Conservation (phyloP, 2,329 filamentous ascomycete genomes). For the Acephala macrosclerotiorum region DNA sequence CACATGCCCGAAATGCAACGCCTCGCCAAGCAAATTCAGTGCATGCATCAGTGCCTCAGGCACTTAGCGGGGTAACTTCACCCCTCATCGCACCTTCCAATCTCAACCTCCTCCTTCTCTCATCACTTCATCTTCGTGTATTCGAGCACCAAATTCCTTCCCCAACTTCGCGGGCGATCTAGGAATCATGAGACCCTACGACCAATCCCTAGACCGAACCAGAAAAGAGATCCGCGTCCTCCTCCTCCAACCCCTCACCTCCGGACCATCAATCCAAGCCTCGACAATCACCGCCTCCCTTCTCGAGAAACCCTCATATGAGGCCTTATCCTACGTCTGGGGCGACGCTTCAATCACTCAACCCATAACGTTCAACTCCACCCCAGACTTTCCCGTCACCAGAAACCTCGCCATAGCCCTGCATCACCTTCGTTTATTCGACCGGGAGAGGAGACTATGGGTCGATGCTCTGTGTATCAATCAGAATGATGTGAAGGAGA, state of each 20-base stretch:
- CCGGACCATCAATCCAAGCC: conserved; percentile 1
- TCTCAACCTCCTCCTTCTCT: no score
- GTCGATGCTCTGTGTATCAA: conserved; percentile 22
- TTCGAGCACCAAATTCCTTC: no score
- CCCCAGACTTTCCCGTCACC: conserved; percentile 16
- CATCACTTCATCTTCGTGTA: no score
- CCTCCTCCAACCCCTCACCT: conserved; percentile 5
- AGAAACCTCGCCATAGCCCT: conserved; percentile 12
- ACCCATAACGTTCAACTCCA: conserved; percentile 12
- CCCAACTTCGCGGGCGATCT: no score
- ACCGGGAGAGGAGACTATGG: conserved; percentile 15
- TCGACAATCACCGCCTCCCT: conserved; percentile 12
- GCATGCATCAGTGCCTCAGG: no score
- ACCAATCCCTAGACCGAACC: background rate
- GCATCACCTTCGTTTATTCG: background rate
- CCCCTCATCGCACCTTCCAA: no score
- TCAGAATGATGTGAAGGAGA: background rate
- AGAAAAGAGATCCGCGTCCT: conserved; percentile 7
- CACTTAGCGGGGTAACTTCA: no score
- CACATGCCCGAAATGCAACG: no score
- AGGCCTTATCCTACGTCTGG: conserved; percentile 25
- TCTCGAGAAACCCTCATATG: conserved; percentile 4
- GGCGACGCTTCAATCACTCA: conserved; percentile 15
- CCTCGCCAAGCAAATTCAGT: no score
- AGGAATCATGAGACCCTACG: background rate